Conservation (phyloP, 129 eudicot species). For the Centrapalus pauciflorus region DNA sequence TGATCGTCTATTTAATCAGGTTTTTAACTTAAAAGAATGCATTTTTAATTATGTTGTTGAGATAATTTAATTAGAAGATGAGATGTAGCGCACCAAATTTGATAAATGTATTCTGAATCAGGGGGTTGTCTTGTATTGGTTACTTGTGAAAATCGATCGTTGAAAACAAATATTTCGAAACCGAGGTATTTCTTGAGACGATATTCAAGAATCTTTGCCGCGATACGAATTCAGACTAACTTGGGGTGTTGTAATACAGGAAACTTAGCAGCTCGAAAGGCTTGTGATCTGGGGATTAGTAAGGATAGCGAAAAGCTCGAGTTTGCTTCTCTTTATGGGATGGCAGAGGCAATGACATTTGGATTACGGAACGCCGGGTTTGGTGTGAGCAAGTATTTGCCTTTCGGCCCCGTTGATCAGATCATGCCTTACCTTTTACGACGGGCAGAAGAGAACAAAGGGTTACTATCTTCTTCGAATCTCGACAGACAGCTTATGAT, state of each 20-base stretch:
- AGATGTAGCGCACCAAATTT: slow-evolving; percentile 29
- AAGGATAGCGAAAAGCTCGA: slow-evolving; percentile 59
- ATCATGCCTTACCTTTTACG: slow-evolving; percentile 89
- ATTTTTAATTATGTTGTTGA: slow-evolving; percentile 13
- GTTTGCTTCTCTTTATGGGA: slow-evolving; percentile 92
- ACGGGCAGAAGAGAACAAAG: slow-evolving; percentile 95
- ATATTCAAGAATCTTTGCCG: slow-evolving; percentile 18
- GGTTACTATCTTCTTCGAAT: slow-evolving; percentile 60
- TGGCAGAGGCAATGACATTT: slow-evolving; percentile 80
- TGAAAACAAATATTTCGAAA: slow-evolving; percentile 29
- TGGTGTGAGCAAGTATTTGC: slow-evolving; percentile 84
- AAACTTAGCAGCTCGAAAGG: slow-evolving; percentile 67
- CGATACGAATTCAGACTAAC: slow-evolving; percentile 8
- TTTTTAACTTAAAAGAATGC: background rate
- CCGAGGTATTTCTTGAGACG: slow-evolving; percentile 39
- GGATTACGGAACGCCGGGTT: slow-evolving; percentile 82
- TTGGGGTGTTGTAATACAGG: slow-evolving; percentile 29
- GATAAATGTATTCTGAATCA: slow-evolving; percentile 32
- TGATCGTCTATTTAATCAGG: background rate
- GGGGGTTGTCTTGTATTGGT: slow-evolving; percentile 22
- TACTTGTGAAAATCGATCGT: slow-evolving; percentile 28
- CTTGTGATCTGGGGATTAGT: slow-evolving; percentile 56
- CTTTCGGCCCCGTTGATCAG: slow-evolving; percentile 90
- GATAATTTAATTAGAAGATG: slow-evolving; percentile 21
- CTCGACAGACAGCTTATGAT: slow-evolving; percentile 75